phyloP scores from a whole-genome alignment of 2,329 filamentous ascomycete genomes.

The Aureobasidium sp. region DNA sequence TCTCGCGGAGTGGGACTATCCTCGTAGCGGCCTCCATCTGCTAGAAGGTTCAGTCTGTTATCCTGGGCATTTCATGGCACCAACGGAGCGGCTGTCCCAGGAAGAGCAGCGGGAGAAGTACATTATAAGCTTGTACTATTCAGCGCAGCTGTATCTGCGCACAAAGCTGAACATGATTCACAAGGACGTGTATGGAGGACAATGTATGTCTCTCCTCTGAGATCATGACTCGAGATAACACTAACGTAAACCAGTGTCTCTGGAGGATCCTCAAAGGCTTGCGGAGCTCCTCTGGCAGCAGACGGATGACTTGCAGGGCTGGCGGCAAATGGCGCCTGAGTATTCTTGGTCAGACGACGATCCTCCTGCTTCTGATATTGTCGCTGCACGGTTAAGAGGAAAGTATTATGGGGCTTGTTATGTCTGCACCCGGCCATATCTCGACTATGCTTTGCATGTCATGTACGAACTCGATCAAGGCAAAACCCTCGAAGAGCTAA shows the following conservation, averaged over 20 bases:
- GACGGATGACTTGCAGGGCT: conserved; percentile 39
- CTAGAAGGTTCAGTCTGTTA: conserved; percentile 48
- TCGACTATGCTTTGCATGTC: conserved; percentile 53
- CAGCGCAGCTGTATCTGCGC: conserved; percentile 54
- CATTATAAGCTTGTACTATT: conserved; percentile 51
- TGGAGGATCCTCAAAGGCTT: neutral
- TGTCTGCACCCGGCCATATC: conserved; percentile 77
- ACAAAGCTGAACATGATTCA: conserved; percentile 51
- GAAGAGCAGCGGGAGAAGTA: conserved; percentile 19
- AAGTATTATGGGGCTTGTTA: conserved; percentile 93
- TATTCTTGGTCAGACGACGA: conserved; percentile 59
- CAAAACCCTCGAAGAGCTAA: conserved; percentile 21
- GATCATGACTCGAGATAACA: neutral
- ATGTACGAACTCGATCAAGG: conserved; percentile 27
- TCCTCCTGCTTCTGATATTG: conserved; percentile 65
- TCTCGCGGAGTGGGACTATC: conserved; percentile 63
- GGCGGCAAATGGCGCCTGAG: conserved; percentile 41
- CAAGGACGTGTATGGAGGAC: conserved; percentile 45
- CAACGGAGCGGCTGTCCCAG: neutral
- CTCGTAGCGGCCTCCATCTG: conserved; percentile 49
- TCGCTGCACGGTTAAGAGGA: conserved; percentile 74
- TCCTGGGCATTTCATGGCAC: neutral
- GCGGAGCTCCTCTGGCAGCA: conserved; percentile 27
- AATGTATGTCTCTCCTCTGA: conserved; percentile 23
- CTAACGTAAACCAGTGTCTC: conserved; percentile 1